Evolutionary conservation across 164 flowering plant species (phyloP).

Genomic region (Vitis rupestris): DNA sequence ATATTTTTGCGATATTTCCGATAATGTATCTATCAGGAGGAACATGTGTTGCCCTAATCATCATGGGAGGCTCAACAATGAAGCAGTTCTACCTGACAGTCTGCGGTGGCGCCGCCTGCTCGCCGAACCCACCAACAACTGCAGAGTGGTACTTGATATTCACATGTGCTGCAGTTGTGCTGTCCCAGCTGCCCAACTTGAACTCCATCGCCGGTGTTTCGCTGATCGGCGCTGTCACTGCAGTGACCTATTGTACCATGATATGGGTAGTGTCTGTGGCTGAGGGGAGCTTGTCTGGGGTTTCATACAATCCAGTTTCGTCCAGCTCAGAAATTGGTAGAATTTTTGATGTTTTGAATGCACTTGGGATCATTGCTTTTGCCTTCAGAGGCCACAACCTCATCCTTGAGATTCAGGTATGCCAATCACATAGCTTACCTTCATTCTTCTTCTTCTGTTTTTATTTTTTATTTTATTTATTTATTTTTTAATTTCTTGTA

Average conservation of each 20-base stretch:
- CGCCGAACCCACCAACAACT: conserved; percentile 9
- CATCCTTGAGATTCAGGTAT: conserved; percentile 30
- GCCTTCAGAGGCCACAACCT: conserved; percentile 34
- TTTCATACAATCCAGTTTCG: conserved; percentile 16
- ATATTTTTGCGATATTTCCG: conserved; percentile 19
- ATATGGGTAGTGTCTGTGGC: conserved; percentile 22
- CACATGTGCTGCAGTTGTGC: conserved; percentile 15
- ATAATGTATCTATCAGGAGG: conserved; percentile 28
- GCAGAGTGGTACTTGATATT: conserved; percentile 32
- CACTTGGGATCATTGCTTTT: conserved; percentile 26
- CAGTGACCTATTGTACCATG: conserved; percentile 22
- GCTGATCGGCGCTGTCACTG: conserved; percentile 26
- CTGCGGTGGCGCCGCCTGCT: conserved; percentile 11
- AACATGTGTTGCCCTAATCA: conserved; percentile 19
- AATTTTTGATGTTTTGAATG: conserved; percentile 18
- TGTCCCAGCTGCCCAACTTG: conserved; percentile 28
- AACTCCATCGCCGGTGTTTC: conserved; percentile 31
- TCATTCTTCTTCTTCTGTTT: too few relatives aligned
- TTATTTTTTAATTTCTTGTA: too few relatives aligned
- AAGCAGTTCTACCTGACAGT: conserved; percentile 14
- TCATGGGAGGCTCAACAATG: conserved; percentile 20
- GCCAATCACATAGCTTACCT: not conserved
- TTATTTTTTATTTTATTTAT: too few relatives aligned
- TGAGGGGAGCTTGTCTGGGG: conserved; percentile 15
- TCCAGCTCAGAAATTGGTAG: not conserved